Evolutionary conservation across 2,329 filamentous ascomycete genomes (phyloP).

Genomic region (Cytospora leucostoma): DNA sequence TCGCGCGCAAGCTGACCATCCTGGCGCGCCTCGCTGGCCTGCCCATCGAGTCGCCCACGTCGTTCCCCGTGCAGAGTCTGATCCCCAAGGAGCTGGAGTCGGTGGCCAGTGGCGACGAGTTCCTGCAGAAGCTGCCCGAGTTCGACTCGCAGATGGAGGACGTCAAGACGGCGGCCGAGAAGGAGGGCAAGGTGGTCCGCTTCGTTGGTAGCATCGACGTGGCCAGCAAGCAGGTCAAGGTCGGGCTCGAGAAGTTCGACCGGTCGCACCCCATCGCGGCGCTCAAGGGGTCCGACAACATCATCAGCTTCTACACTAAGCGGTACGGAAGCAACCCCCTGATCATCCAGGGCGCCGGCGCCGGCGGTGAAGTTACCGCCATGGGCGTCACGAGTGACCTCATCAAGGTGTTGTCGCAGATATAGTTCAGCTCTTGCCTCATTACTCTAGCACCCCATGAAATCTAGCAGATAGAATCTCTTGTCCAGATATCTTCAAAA

Average conservation of each 20-base stretch:
- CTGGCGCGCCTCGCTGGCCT: conserved; percentile 84
- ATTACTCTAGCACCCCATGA: neutral
- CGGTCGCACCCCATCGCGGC: conserved; percentile 88
- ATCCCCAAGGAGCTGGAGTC: conserved; percentile 86
- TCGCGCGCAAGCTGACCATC: conserved; percentile 96
- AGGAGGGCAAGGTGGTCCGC: conserved; percentile 85
- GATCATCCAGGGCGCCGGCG: conserved; percentile 92
- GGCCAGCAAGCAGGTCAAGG: conserved; percentile 77
- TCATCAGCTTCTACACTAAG: conserved; percentile 98
- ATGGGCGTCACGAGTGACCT: conserved; percentile 97
- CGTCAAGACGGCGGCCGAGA: conserved; percentile 80
- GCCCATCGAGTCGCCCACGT: conserved; percentile 76
- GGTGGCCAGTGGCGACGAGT: conserved; percentile 77
- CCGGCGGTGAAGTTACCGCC: conserved; percentile 91
- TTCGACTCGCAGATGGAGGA: conserved; percentile 92
- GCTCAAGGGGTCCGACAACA: conserved; percentile 96
- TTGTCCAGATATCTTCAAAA: conserved; percentile 8
- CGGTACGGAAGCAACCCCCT: conserved; percentile 88
- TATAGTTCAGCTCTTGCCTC: conserved; percentile 45
- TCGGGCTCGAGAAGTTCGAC: conserved; percentile 88
- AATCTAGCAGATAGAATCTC: neutral
- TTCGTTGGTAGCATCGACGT: conserved; percentile 95
- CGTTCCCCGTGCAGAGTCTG: conserved; percentile 91
- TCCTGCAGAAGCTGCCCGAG: conserved; percentile 74
- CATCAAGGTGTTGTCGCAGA: conserved; percentile 79